phyloP scores from a whole-genome alignment of 2,329 filamentous ascomycete genomes.

The Talaromyces sp. region DNA sequence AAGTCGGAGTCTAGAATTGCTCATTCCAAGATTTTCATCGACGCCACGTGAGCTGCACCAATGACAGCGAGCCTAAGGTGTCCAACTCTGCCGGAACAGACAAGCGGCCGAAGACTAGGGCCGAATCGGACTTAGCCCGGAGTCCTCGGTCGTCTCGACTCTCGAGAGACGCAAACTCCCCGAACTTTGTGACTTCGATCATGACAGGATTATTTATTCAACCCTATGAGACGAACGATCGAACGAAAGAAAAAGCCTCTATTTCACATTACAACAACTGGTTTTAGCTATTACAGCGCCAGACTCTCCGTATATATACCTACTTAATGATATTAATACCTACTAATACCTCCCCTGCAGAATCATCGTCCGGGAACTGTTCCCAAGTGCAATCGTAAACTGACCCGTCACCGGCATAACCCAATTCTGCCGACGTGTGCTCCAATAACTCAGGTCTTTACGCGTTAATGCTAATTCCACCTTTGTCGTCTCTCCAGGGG shows the following conservation, averaged over 20 bases:
- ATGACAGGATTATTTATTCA: too few species aligned
- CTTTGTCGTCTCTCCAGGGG: constrained; percentile 48
- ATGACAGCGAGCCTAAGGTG: background rate
- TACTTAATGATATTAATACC: background rate
- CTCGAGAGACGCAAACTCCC: background rate
- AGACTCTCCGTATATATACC: too few species aligned
- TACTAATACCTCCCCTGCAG: constrained; percentile 26
- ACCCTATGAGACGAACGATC: too few species aligned
- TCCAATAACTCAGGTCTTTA: constrained; percentile 70
- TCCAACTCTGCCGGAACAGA: background rate
- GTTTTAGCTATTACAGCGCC: too few species aligned
- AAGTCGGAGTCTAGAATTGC: background rate
- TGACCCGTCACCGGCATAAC: constrained; percentile 47
- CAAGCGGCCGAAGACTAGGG: background rate
- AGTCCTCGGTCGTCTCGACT: background rate
- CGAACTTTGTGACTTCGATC: background rate
- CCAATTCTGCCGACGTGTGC: constrained; percentile 64
- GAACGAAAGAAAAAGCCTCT: too few species aligned
- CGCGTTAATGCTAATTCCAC: constrained; percentile 59
- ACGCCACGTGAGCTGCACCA: constrained; percentile 6
- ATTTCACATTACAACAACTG: too few species aligned
- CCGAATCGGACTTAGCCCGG: background rate
- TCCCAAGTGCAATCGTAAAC: constrained; percentile 33
- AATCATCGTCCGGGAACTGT: constrained; percentile 33
- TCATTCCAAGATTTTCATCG: background rate